phyloP scores from a whole-genome alignment of 176 grass and related monocot species.

The Lolium rigidum region DNA sequence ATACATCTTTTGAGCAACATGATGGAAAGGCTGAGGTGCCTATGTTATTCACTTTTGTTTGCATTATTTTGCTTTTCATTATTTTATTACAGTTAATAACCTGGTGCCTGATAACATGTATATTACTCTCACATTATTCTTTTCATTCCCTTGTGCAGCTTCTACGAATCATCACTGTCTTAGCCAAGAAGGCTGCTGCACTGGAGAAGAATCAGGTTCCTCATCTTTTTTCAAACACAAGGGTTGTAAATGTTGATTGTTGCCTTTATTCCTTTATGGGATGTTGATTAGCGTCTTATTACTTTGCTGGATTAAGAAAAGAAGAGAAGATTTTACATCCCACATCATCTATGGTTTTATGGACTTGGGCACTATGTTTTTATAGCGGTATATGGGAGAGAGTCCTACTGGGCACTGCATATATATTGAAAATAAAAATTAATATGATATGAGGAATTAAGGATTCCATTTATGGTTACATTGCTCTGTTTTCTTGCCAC shows the following conservation, averaged over 20 bases:
- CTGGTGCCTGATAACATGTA: neutral
- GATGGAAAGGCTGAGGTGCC: slow-evolving; percentile 40
- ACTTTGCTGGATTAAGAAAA: slow-evolving; percentile 41
- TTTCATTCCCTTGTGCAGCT: slow-evolving; percentile 59
- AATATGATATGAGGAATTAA: neutral
- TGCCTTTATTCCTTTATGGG: slow-evolving; percentile 23
- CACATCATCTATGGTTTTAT: slow-evolving; percentile 21
- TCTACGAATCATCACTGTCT: slow-evolving; percentile 52
- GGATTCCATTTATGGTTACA: neutral
- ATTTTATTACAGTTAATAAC: slow-evolving; percentile 26
- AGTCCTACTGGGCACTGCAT: neutral
- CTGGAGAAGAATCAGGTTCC: slow-evolving; percentile 81
- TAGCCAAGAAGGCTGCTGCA: slow-evolving; percentile 54
- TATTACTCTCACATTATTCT: slow-evolving; percentile 26
- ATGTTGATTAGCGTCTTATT: slow-evolving; percentile 20
- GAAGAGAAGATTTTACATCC: slow-evolving; percentile 10
- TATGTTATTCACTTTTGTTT: slow-evolving; percentile 30
- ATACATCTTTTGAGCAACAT: slow-evolving; percentile 27
- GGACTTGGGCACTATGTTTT: slow-evolving; percentile 19
- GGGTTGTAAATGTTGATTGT: slow-evolving; percentile 13
- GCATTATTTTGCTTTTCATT: slow-evolving; percentile 21
- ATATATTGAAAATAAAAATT: neutral
- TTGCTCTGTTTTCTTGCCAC: slow-evolving; percentile 7
- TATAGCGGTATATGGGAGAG: neutral
- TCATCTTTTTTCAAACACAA: slow-evolving; percentile 32